Conservation (phyloP, 2,329 filamentous ascomycete species). For the Fusarium decemcellulare region DNA sequence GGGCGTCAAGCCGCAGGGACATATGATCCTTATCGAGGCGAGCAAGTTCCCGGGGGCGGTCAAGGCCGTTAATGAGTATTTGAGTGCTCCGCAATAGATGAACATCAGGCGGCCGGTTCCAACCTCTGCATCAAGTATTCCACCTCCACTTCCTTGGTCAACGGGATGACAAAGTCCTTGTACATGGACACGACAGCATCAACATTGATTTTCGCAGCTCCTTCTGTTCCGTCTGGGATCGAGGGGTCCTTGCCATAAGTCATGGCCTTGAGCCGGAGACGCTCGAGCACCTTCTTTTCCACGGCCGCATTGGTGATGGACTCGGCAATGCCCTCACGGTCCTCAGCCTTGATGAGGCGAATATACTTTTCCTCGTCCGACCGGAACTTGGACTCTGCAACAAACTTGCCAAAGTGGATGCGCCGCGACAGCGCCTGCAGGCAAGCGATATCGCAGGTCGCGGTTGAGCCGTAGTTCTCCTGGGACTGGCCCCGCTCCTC, state of each 20-base stretch:
- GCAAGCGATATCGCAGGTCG: conserved; percentile 90
- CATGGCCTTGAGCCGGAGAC: conserved; percentile 88
- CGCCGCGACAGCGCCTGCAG: conserved; percentile 91
- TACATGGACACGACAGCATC: conserved; percentile 95
- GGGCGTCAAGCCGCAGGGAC: conserved; percentile 87
- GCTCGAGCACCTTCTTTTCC: conserved; percentile 91
- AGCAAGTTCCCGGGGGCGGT: conserved; percentile 82
- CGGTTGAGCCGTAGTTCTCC: conserved; percentile 96
- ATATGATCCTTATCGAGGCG: conserved; percentile 89
- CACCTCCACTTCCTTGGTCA: conserved; percentile 99
- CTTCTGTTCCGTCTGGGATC: conserved; percentile 65
- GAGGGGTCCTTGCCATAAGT: conserved; percentile 95
- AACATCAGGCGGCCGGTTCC: conserved; percentile 56
- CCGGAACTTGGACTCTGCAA: conserved; percentile 95
- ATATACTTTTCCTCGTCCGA: conserved; percentile 87
- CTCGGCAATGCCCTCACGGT: conserved; percentile 85
- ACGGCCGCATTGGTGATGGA: conserved; percentile 93
- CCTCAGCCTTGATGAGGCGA: conserved; percentile 82
- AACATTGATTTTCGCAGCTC: conserved; percentile 87
- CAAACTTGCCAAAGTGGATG: conserved; percentile 99
- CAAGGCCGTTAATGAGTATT: conserved; percentile 81
- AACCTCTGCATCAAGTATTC: conserved; percentile 98
- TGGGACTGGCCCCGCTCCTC: conserved; percentile 86
- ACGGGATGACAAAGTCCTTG: conserved; percentile 91
- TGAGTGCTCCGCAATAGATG: conserved; percentile 67